Conservation (phyloP, 306 rosid species). For the Inga oerstediana region DNA sequence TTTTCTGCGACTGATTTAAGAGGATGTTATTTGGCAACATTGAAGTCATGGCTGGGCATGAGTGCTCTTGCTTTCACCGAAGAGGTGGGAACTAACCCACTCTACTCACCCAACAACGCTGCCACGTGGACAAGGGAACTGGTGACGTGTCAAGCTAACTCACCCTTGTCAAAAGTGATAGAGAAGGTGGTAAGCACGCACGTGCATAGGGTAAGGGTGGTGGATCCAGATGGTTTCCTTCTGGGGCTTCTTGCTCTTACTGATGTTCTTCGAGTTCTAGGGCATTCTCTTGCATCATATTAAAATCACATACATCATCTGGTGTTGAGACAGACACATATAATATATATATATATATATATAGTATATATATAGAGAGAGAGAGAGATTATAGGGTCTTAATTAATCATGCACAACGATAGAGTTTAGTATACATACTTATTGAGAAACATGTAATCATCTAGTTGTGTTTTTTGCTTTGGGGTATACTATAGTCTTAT, state of each 20-base stretch:
- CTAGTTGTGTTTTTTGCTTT: no score
- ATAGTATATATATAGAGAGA: no score
- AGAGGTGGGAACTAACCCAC: constrained; percentile 41
- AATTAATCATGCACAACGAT: no score
- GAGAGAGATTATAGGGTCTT: no score
- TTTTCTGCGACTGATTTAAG: constrained; percentile 79
- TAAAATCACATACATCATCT: not conserved
- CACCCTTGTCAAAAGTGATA: constrained; percentile 54
- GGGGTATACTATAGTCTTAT: no score
- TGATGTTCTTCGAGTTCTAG: constrained; percentile 64
- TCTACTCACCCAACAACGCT: constrained; percentile 25
- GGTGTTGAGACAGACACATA: not conserved
- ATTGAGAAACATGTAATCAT: no score
- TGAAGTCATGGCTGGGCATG: constrained; percentile 73
- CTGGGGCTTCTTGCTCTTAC: constrained; percentile 72
- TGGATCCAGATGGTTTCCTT: constrained; percentile 71
- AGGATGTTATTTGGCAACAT: constrained; percentile 62
- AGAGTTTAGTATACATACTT: no score
- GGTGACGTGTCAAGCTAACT: constrained; percentile 57
- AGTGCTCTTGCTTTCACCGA: constrained; percentile 70
- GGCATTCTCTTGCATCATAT: constrained; percentile 48
- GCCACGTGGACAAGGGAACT: constrained; percentile 46
- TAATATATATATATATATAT: no score
- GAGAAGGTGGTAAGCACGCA: constrained; percentile 62
- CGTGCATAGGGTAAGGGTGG: constrained; percentile 89